phyloP scores from a whole-genome alignment of 768 basidiomycete genomes.

The Auricularia cornea region DNA sequence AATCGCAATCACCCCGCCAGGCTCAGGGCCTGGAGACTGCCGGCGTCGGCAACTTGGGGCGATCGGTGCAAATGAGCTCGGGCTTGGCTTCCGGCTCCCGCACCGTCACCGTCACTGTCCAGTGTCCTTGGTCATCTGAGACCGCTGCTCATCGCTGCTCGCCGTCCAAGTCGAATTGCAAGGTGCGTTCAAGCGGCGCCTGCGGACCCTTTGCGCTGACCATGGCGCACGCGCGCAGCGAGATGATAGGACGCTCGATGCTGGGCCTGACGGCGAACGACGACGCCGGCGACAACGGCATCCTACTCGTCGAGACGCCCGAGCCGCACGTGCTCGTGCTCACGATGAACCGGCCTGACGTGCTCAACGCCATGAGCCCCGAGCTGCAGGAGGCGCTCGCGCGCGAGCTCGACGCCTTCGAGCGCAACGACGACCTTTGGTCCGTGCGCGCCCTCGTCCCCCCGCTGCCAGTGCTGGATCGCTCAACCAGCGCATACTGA shows the following conservation, averaged over 20 bases:
- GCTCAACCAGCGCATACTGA: constrained; percentile 1
- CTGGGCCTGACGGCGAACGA: not conserved
- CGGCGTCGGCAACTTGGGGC: too few relatives aligned
- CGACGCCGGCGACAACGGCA: not conserved
- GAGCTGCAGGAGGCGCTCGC: constrained; percentile 47
- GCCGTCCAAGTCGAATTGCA: too few relatives aligned
- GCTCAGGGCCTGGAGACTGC: too few relatives aligned
- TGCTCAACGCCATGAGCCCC: constrained; percentile 67
- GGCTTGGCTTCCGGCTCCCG: too few relatives aligned
- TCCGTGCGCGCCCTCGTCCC: constrained; percentile 22
- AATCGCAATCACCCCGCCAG: too few relatives aligned
- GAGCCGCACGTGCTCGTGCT: constrained; percentile 44
- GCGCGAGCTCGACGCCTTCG: constrained; percentile 60
- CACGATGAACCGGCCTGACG: constrained; percentile 57
- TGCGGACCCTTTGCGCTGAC: too few relatives aligned
- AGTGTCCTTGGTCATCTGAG: too few relatives aligned
- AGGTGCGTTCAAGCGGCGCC: too few relatives aligned
- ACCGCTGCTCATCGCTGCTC: too few relatives aligned
- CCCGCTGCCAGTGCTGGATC: not conserved
- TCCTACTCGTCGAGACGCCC: constrained; percentile 18
- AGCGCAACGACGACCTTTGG: constrained; percentile 65
- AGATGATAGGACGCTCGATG: not conserved
- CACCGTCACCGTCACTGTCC: too few relatives aligned
- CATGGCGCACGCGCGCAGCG: too few relatives aligned
- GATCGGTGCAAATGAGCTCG: too few relatives aligned